Conservation (phyloP, 805 yeast genomes). For the Ogataea corticis region DNA sequence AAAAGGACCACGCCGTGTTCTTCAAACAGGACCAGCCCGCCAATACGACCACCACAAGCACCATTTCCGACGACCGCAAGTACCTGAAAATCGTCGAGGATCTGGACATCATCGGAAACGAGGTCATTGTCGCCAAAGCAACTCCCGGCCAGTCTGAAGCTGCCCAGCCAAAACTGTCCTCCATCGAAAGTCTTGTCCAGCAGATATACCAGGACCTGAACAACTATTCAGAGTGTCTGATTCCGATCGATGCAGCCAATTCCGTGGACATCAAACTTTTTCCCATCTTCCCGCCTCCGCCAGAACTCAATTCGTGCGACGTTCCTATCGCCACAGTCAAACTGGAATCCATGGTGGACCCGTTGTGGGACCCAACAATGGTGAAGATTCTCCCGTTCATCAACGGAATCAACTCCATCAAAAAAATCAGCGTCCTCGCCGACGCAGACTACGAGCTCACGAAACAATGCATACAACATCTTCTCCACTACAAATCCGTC, state of each 20-base stretch:
- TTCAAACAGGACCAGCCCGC: conserved; percentile 31
- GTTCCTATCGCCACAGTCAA: conserved; percentile 92
- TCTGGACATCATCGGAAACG: conserved; percentile 28
- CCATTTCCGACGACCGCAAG: conserved; percentile 21
- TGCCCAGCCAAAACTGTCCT: conserved; percentile 34
- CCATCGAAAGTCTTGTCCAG: conserved; percentile 75
- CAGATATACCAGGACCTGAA: conserved; percentile 94
- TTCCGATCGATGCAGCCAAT: conserved; percentile 87
- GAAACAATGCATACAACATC: conserved; percentile 84
- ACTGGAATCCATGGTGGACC: conserved; percentile 71
- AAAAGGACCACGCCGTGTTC: conserved; percentile 44
- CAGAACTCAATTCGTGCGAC: conserved; percentile 72
- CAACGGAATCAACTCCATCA: conserved; percentile 83
- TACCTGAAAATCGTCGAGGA: conserved; percentile 35
- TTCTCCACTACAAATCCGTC: conserved; percentile 86
- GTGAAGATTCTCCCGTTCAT: conserved; percentile 80
- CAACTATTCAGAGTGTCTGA: conserved; percentile 93
- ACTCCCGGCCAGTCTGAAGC: conserved; percentile 26
- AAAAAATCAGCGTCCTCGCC: conserved; percentile 73
- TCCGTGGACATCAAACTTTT: conserved; percentile 92
- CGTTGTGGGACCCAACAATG: conserved; percentile 98
- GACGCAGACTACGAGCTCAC: conserved; percentile 79
- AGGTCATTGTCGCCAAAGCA: conserved; percentile 22
- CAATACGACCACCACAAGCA: conserved; percentile 6
- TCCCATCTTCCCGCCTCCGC: conserved; percentile 83